These are phyloP conservation scores for Ramicandelaber brevisporus DNA, from an alignment of 192 early-diverging fungal species.

Conservation along the genomic window DNA sequence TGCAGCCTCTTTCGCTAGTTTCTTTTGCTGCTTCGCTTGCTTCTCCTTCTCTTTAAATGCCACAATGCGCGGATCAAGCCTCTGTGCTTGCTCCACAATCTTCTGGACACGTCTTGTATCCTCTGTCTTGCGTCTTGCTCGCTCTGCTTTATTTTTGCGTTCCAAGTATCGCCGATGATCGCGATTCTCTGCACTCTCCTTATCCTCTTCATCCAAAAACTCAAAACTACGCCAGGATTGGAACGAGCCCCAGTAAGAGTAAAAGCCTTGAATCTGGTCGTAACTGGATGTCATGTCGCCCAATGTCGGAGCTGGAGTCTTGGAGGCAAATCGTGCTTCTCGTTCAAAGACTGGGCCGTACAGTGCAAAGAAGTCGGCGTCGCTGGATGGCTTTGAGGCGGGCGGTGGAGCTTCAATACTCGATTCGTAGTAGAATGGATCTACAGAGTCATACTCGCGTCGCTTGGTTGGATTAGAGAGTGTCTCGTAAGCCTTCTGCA, in stretches of 20 bases:
- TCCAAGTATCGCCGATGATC: conserved; percentile 57
- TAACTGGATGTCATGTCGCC: conserved; percentile 29
- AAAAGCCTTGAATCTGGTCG: conserved; percentile 44
- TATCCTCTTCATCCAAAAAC: conserved; percentile 57
- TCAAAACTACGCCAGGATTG: conserved; percentile 69
- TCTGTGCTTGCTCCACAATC: conserved; percentile 36
- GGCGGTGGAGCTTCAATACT: background rate
- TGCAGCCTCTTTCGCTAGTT: conserved; percentile 7
- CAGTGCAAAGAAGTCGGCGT: conserved; percentile 13
- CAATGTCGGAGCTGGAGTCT: conserved; percentile 22
- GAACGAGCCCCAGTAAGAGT: conserved; percentile 41
- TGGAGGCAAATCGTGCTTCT: conserved; percentile 38
- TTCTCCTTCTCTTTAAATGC: conserved; percentile 42
- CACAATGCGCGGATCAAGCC: conserved; percentile 46
- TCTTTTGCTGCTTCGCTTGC: conserved; percentile 14
- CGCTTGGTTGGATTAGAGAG: conserved; percentile 38
- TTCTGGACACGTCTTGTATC: conserved; percentile 42
- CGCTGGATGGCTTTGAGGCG: background rate
- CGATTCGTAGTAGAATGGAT: conserved; percentile 13
- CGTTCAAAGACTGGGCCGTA: conserved; percentile 36
- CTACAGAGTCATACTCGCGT: conserved; percentile 53
- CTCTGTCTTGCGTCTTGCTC: conserved; percentile 53
- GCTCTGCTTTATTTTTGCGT: conserved; percentile 45
- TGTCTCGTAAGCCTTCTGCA: conserved; percentile 48
- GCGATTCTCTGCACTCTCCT: conserved; percentile 36